Base-by-base conservation (phyloP, 352 stramenopile species). In the Phytophthora quininea region DNA sequence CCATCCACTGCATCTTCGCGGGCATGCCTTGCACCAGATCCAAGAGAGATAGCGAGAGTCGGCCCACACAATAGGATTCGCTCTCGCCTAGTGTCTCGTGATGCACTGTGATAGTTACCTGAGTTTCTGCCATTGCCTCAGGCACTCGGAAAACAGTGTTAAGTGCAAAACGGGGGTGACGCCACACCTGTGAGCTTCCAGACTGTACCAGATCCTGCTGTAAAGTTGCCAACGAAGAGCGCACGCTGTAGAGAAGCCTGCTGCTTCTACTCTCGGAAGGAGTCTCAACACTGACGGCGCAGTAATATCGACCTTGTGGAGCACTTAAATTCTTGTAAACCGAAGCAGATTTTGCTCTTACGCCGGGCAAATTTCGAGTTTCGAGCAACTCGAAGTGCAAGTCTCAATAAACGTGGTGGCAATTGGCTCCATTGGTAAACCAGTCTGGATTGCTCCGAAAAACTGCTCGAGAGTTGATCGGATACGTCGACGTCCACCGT, bases 321-420 rank as follows among this genome's bases (percentile, higher is more conserved):
- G 52, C 15, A 29, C 29, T 58, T 14, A 58, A 32, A 0, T 42
- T 40, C 35, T 37, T 58, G 24, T 50, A 51, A 3, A 5, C 30
- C 14, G 47, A 46, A 38, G n/a, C 7, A 30, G 15, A 33, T 6
- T 19, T 38, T 29, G 29, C 4, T n/a, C 33, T 32, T 33, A 15
- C 3, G 4, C 15, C 11, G 12, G 71, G 55, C 11, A 74, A 48
- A 11, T 69, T 67, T 12, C 81, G 62, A 15, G 77, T 81, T 43
- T 90, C 84, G 6, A 92, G 62, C 1, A 92, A 31, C 38, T 92
- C 84, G 15, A 92, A 74, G 19, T 86, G 61, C 15, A 92, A 27
- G 40, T 82, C 79, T 19, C 83, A 24, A 92, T 89, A 45, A 92
- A 92, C 33, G 62, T 68, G 37, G 56, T 55, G 6, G 51, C 67